Evolutionary conservation across 2,329 filamentous ascomycete genomes (phyloP).

Genomic region (Ilyonectria destructans): DNA sequence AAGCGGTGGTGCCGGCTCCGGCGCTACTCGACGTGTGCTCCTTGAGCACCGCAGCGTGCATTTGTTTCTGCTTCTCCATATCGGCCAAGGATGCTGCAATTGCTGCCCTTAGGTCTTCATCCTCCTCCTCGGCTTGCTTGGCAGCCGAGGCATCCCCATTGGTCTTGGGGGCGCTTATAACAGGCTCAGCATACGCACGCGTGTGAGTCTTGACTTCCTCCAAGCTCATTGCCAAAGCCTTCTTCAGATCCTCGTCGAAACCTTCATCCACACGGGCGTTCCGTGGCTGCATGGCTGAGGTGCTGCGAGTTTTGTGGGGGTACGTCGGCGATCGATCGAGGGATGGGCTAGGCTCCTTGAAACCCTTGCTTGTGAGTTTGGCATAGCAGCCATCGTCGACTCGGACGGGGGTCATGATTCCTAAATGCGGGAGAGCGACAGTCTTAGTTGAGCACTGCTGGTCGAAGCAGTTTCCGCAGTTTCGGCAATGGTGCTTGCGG

Average conservation of each 20-base stretch:
- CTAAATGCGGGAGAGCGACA: slow-evolving; percentile 90
- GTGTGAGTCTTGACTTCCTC: slow-evolving; percentile 89
- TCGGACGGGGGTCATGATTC: slow-evolving; percentile 90
- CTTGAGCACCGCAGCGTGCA: slow-evolving; percentile 87
- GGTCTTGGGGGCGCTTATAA: slow-evolving; percentile 57
- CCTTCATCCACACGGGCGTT: slow-evolving; percentile 90
- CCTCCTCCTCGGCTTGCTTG: slow-evolving; percentile 83
- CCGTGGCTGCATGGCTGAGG: slow-evolving; percentile 87
- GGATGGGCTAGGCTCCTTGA: slow-evolving; percentile 59
- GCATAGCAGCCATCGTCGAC: slow-evolving; percentile 97
- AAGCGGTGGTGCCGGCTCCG: slow-evolving; percentile 61
- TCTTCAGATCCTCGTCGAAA: slow-evolving; percentile 96
- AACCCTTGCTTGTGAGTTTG: slow-evolving; percentile 84
- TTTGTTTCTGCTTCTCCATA: slow-evolving; percentile 98
- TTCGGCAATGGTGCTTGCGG: slow-evolving; percentile 97
- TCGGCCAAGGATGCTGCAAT: slow-evolving; percentile 96
- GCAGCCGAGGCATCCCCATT: slow-evolving; percentile 55
- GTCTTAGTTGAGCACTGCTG: slow-evolving; percentile 94
- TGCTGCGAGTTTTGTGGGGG: slow-evolving; percentile 76
- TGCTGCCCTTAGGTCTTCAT: slow-evolving; percentile 92
- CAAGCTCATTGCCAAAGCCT: slow-evolving; percentile 95
- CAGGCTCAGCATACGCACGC: slow-evolving; percentile 80
- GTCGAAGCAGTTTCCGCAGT: slow-evolving; percentile 98
- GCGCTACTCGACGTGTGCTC: slow-evolving; percentile 75
- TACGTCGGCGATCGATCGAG: slow-evolving; percentile 66